These are phyloP conservation scores for Botrytis fabae DNA, from an alignment of 2,329 filamentous ascomycete species.

Conservation along the genomic window DNA sequence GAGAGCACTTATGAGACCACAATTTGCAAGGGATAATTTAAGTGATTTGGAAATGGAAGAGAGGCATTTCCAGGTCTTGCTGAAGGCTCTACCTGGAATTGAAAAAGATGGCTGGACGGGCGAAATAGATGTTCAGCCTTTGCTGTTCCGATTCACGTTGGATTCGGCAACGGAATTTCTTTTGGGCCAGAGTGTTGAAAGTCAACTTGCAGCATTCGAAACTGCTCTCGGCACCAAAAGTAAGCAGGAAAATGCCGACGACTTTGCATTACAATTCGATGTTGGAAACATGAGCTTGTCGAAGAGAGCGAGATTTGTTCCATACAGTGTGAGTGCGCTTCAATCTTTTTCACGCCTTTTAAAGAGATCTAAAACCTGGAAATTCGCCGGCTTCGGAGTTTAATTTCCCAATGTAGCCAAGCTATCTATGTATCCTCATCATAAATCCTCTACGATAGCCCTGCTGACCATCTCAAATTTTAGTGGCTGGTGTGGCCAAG, in stretches of 20 bases:
- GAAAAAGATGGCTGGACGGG: constrained; percentile 44
- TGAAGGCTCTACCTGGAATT: constrained; percentile 61
- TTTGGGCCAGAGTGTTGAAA: constrained; percentile 57
- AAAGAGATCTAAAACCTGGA: too few relatives aligned
- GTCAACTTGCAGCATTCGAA: constrained; percentile 28
- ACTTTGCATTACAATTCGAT: constrained; percentile 47
- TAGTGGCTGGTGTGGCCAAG: constrained; percentile 41
- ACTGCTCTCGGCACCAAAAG: too few relatives aligned
- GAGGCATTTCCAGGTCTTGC: constrained; percentile 59
- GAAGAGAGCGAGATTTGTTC: constrained; percentile 14
- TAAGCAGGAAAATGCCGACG: too few relatives aligned
- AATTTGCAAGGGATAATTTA: constrained; percentile 56
- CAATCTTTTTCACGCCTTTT: neutral
- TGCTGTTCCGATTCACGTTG: constrained; percentile 63
- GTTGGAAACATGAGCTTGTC: constrained; percentile 41
- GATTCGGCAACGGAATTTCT: constrained; percentile 53
- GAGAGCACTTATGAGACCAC: constrained; percentile 52
- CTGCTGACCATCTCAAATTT: constrained; percentile 27
- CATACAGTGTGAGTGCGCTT: constrained; percentile 1
- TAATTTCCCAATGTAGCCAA: neutral
- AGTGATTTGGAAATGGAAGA: constrained; percentile 72
- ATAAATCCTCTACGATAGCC: neutral
- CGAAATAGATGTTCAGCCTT: constrained; percentile 60
- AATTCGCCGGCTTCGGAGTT: too few relatives aligned
- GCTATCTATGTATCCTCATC: neutral